Conservation (phyloP, 106 monocot genomes). For the Dendrobium catenatum region DNA sequence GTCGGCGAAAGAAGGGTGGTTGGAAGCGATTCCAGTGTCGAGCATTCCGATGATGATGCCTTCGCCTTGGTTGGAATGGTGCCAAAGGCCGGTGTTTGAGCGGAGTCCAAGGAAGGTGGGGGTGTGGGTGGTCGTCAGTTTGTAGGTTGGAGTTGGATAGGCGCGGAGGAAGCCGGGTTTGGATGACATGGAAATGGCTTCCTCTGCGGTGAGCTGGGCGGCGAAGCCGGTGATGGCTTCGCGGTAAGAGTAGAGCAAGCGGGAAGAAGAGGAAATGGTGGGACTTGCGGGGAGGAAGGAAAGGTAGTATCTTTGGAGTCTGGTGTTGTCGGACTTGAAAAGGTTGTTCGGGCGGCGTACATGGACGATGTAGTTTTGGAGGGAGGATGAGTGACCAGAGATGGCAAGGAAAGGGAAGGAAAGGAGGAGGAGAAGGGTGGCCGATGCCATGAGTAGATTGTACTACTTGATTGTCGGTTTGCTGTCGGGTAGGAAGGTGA, state of each 20-base stretch:
- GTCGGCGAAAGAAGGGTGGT: conserved; percentile 36
- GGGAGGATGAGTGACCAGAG: not conserved
- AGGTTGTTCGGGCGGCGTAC: not conserved
- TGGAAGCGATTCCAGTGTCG: conserved; percentile 26
- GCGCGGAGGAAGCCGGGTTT: conserved; percentile 19
- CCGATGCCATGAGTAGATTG: not conserved
- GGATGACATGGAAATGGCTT: conserved; percentile 11
- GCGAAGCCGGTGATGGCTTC: conserved; percentile 23
- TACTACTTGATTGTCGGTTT: no score
- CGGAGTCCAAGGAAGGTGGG: conserved; percentile 2
- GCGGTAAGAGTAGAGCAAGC: conserved; percentile 22
- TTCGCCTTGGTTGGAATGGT: not conserved
- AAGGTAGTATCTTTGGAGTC: conserved; percentile 9
- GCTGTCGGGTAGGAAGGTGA: not conserved
- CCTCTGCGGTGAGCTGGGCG: conserved; percentile 13
- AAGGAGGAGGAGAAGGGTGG: not conserved
- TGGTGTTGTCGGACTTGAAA: not conserved
- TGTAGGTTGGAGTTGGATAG: not conserved
- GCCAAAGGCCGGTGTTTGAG: conserved; percentile 3
- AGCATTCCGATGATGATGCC: conserved; percentile 37
- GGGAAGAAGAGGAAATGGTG: not conserved
- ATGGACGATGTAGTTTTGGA: conserved; percentile 15
- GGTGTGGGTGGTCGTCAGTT: conserved; percentile 23
- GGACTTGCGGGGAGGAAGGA: conserved; percentile 19
- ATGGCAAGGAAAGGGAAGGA: not conserved